phyloP scores from a whole-genome alignment of 2,329 filamentous ascomycete species.

The Pestalotiopsis sp. region DNA sequence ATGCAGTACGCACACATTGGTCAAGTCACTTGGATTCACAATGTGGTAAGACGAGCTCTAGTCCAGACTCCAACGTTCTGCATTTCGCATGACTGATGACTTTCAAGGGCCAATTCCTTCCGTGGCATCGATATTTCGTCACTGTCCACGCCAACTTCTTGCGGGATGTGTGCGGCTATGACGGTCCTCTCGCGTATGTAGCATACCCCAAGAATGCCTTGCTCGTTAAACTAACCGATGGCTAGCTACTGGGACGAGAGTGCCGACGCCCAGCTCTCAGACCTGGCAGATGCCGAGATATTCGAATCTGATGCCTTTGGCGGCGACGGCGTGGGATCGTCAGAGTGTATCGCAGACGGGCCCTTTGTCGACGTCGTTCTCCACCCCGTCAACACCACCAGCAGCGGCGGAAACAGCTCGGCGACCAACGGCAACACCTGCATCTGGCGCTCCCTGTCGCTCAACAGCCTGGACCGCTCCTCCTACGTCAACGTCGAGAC shows the following conservation, averaged over 20 bases:
- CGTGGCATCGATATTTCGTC: neutral
- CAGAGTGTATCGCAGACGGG: neutral
- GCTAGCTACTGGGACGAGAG: neutral
- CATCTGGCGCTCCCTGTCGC: too few relatives aligned
- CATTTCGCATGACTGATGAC: neutral
- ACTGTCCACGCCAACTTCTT: neutral
- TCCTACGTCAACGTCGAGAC: neutral
- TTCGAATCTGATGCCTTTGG: neutral
- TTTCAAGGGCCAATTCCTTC: constrained; percentile 19
- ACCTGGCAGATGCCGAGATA: neutral
- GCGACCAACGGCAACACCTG: neutral
- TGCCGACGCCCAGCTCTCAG: neutral
- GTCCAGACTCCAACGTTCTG: neutral
- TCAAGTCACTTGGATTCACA: constrained; percentile 5
- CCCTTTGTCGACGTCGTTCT: neutral
- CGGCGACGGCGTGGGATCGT: neutral
- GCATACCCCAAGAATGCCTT: rapidly evolving
- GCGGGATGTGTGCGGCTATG: neutral
- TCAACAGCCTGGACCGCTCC: neutral
- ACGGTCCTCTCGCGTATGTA: neutral
- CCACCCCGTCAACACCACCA: neutral
- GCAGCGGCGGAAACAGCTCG: neutral
- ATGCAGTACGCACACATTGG: neutral
- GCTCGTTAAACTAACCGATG: neutral
- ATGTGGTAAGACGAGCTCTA: neutral